Conservation (phyloP, 1,139 yeast genomes). For the Saccharomyces hybrid region DNA sequence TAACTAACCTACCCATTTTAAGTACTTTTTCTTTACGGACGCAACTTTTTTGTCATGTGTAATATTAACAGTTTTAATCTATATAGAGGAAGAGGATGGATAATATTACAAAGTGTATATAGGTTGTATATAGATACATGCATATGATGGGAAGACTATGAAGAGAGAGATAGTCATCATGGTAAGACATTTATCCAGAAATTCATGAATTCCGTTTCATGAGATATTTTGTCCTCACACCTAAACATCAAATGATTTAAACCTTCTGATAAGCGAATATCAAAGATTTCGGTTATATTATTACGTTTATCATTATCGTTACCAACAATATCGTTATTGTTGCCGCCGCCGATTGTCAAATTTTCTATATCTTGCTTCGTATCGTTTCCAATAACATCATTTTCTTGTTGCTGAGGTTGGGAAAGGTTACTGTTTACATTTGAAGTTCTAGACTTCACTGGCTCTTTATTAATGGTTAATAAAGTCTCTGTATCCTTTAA, state of each 20-base stretch:
- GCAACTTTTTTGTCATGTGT: not conserved
- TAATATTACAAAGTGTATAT: not conserved
- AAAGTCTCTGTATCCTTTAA: constrained; percentile 10
- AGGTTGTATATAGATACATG: not conserved
- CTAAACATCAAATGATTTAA: constrained; percentile 23
- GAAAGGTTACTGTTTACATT: constrained; percentile 7
- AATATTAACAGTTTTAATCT: not conserved
- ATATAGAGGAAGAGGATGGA: not conserved
- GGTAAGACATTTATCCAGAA: constrained; percentile 31
- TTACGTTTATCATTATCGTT: constrained; percentile 8
- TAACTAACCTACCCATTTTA: not conserved
- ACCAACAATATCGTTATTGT: not conserved
- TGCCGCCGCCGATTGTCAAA: not conserved
- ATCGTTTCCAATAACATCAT: constrained; percentile 2
- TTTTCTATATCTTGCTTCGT: not conserved
- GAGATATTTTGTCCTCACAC: constrained; percentile 14
- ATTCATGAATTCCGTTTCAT: constrained; percentile 19
- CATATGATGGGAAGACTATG: not conserved
- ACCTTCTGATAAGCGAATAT: constrained; percentile 28
- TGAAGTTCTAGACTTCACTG: constrained; percentile 13
- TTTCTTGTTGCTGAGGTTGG: constrained; percentile 5
- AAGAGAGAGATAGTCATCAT: constrained; percentile 6
- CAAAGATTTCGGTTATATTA: constrained; percentile 17
- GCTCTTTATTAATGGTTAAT: constrained; percentile 23
- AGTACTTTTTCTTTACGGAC: not conserved